Evolutionary conservation across 108 stramenopile genomes (phyloP).

Genomic region (Pseudonitzschia multiseries): DNA sequence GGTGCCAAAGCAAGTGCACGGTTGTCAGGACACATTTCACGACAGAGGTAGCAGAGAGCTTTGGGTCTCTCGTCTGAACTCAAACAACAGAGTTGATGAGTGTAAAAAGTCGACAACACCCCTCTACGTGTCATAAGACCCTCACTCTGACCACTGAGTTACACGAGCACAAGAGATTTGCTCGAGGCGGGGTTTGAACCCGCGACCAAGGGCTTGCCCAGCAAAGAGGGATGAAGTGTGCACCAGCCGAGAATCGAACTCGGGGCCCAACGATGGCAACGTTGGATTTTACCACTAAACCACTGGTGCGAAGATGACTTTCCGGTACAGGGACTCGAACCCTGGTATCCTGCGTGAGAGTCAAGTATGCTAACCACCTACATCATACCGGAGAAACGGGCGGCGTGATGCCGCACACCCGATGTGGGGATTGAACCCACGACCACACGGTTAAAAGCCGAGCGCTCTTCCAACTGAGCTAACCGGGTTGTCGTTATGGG

Average conservation of each 20-base stretch:
- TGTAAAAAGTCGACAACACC: no score
- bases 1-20: no score
- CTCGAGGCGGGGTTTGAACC: conserved; percentile 77
- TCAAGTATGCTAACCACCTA: no score
- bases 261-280: conserved; percentile 89
- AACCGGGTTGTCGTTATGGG: conserved; percentile 22
- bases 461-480: conserved; percentile 96
- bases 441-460: conserved; percentile 97
- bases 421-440: conserved; percentile 92
- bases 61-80: no score
- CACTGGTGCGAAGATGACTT: conserved; percentile 46
- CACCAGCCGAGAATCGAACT: conserved; percentile 83
- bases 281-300: conserved; percentile 88
- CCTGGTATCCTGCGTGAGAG: no score
- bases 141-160: conserved; percentile 93
- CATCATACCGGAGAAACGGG: no score
- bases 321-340: no score
- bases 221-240: conserved; percentile 3
- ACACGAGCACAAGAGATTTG: conserved; percentile 48
- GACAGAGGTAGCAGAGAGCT: no score
- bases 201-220: conserved; percentile 74
- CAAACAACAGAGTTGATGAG: no score
- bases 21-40: no score
- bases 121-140: conserved; percentile 67
- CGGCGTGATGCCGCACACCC: no score